Conservation (phyloP, 208 protist species). For the Leishmania guyanensis region DNA sequence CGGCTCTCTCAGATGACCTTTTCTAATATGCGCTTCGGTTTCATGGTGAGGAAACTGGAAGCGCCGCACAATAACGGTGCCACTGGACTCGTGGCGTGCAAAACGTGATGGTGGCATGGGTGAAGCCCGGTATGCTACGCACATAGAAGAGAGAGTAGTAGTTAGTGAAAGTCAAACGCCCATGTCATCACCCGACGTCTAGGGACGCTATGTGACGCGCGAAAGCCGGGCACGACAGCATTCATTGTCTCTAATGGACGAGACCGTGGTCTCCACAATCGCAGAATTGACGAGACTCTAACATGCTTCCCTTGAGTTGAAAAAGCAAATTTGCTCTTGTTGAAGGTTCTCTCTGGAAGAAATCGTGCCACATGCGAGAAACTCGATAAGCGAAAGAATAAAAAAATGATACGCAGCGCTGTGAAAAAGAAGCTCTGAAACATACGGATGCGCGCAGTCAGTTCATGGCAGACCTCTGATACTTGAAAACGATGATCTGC, state of each 20-base stretch:
- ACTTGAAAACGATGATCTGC: conserved; percentile 41
- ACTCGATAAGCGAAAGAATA: neutral
- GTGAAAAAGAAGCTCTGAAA: neutral
- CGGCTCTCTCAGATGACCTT: conserved; percentile 57
- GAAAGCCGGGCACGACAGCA: neutral
- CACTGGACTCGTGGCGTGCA: conserved; percentile 40
- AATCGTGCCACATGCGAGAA: neutral
- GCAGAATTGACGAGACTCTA: neutral
- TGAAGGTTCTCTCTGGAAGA: neutral
- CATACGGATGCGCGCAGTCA: neutral
- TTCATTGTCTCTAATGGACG: neutral
- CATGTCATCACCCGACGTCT: neutral
- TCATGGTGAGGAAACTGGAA: conserved; percentile 45
- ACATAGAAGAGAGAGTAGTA: conserved; percentile 1
- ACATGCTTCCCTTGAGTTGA: neutral
- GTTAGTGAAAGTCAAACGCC: neutral
- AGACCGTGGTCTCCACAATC: neutral
- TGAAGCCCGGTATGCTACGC: neutral
- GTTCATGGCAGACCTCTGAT: neutral
- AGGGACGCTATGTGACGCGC: neutral
- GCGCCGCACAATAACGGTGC: conserved; percentile 56
- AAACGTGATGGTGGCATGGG: conserved; percentile 33
- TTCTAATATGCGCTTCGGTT: conserved; percentile 51
- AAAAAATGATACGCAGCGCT: neutral
- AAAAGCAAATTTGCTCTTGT: neutral